phyloP scores from a whole-genome alignment of 306 rosid genomes.

The Prunus dulcis region DNA sequence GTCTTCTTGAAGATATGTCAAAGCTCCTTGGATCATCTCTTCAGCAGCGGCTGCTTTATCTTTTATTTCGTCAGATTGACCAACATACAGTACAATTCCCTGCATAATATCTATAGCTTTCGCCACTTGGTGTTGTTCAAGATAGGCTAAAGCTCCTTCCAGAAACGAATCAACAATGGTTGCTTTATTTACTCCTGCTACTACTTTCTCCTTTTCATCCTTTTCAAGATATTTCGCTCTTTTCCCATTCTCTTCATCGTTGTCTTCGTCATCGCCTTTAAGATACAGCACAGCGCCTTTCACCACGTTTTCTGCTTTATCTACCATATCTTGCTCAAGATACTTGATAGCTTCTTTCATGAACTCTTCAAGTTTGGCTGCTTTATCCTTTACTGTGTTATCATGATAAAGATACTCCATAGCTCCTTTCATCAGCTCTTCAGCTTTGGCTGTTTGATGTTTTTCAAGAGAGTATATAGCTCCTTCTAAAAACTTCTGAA shows the following conservation, averaged over 20 bases:
- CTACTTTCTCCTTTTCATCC: not conserved
- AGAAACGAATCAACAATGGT: not conserved
- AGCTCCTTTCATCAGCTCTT: not conserved
- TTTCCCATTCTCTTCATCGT: not conserved
- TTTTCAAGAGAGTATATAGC: not conserved
- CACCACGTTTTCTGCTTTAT: not conserved
- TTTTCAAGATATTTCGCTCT: not conserved
- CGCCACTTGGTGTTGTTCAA: not conserved
- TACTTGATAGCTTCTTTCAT: not conserved
- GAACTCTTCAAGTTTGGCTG: not conserved
- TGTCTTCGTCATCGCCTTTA: not conserved
- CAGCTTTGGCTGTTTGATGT: not conserved
- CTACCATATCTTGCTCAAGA: not conserved
- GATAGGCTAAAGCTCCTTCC: not conserved
- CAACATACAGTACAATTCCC: not conserved
- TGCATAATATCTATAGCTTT: not conserved
- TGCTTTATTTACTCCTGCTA: not conserved
- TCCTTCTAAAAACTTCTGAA: not conserved
- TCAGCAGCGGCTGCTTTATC: not conserved
- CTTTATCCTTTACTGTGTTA: not conserved
- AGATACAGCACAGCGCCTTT: not conserved
- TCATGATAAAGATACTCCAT: not conserved
- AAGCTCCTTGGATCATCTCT: not conserved
- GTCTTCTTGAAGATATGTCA: not conserved
- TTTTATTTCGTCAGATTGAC: not conserved